Conservation (phyloP, 768 basidiomycete genomes). For the Lentinus tigrinus region DNA sequence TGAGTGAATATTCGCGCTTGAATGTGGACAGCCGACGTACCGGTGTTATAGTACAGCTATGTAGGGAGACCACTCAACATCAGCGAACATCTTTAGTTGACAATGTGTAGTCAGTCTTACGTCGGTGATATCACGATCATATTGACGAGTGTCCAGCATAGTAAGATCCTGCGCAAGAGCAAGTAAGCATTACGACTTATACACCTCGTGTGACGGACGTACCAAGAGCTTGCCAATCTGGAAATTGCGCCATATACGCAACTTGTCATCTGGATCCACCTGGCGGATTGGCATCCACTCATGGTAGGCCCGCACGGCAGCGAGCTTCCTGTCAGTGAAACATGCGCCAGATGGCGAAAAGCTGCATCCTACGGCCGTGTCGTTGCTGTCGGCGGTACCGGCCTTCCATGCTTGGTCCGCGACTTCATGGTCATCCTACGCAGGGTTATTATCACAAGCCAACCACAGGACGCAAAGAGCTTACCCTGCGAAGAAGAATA, state of each 20-base stretch:
- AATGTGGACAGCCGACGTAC: slow-evolving; percentile 30
- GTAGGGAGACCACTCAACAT: background rate
- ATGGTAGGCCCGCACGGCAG: slow-evolving; percentile 57
- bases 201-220: background rate
- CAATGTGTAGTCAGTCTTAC: slow-evolving; percentile 30
- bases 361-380: slow-evolving; percentile 46
- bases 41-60: slow-evolving; percentile 51
- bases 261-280: slow-evolving; percentile 51
- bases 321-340: slow-evolving; percentile 59
- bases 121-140: slow-evolving; percentile 59
- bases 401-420: slow-evolving; percentile 59
- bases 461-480: background rate
- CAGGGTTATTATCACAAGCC: background rate
- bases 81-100: background rate
- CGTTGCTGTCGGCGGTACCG: slow-evolving; percentile 54
- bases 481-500: background rate
- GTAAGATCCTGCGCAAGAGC: slow-evolving; percentile 40
- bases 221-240: slow-evolving; percentile 58
- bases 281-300: slow-evolving; percentile 66
- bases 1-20: background rate
- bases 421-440: slow-evolving; percentile 54
- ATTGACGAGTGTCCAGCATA: slow-evolving; percentile 63
- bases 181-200: background rate
- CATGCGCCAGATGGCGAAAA: slow-evolving; percentile 55
- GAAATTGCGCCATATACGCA: slow-evolving; percentile 64